Conservation (phyloP, 306 rosid species). For the Malus asiatica region DNA sequence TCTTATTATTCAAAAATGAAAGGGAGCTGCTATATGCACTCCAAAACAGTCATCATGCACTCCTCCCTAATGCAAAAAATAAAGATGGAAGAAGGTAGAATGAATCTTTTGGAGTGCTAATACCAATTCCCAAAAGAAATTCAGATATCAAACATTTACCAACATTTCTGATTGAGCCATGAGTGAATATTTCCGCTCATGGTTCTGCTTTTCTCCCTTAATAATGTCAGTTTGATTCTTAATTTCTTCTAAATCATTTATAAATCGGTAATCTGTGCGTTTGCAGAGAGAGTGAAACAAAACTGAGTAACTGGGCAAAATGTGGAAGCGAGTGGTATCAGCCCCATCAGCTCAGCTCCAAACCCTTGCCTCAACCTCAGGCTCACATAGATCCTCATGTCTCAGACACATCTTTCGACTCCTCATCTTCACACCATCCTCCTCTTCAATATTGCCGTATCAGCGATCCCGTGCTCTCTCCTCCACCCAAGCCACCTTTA, state of each 20-base stretch:
- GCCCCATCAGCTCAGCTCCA: background rate
- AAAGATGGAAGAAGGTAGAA: too few relatives aligned
- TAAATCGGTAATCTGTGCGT: background rate
- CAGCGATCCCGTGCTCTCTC: background rate
- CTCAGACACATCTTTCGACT: background rate
- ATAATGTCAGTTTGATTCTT: too few relatives aligned
- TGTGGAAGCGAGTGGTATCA: constrained; percentile 6
- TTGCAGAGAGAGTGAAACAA: background rate
- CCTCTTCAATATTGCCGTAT: background rate
- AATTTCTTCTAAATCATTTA: background rate
- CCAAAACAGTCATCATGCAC: too few relatives aligned
- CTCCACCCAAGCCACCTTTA: background rate
- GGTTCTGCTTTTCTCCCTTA: too few relatives aligned
- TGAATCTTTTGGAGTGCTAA: too few relatives aligned
- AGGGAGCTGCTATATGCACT: too few relatives aligned
- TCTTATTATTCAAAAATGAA: too few relatives aligned
- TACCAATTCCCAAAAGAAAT: too few relatives aligned
- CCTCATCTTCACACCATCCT: background rate
- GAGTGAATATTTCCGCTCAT: too few relatives aligned
- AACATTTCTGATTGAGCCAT: too few relatives aligned
- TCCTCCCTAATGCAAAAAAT: too few relatives aligned
- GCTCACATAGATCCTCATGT: background rate
- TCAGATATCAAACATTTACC: too few relatives aligned
- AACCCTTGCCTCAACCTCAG: background rate
- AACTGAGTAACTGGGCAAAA: background rate